These are phyloP conservation scores for Mucor lusitanicus DNA, from an alignment of 371 early-diverging fungal species.

Conservation along the genomic window DNA sequence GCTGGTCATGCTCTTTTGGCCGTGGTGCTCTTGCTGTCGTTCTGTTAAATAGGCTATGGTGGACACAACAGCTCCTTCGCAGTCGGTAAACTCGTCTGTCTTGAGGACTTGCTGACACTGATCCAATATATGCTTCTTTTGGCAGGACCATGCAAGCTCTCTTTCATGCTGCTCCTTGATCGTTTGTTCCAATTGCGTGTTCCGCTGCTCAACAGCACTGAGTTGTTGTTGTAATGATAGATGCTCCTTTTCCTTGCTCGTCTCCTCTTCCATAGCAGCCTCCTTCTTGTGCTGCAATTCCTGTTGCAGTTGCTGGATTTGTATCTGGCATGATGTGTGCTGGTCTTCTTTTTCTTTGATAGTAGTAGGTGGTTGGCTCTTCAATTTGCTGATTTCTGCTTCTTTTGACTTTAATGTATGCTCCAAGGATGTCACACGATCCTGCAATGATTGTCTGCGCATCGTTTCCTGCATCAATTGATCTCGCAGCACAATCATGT, in stretches of 20 bases:
- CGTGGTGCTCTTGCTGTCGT: background rate
- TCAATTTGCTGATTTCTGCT: background rate
- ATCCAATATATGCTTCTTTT: background rate
- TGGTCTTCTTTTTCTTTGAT: background rate
- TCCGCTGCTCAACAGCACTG: background rate
- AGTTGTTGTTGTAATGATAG: background rate
- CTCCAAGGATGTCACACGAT: conserved; percentile 1
- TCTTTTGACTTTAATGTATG: background rate
- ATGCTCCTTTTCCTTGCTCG: background rate
- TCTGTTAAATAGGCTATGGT: background rate
- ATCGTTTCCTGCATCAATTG: conserved; percentile 3
- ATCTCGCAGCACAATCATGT: background rate
- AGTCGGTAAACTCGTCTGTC: background rate
- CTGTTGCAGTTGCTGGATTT: background rate
- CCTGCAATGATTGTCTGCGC: conserved; percentile 1
- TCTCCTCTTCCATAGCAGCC: background rate
- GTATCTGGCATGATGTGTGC: background rate
- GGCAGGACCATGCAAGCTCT: background rate
- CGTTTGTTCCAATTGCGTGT: background rate
- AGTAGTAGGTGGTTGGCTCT: background rate
- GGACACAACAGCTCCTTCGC: background rate
- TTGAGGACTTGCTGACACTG: background rate
- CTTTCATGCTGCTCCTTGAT: background rate
- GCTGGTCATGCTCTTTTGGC: background rate
- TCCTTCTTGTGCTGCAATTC: background rate